phyloP scores from a whole-genome alignment of 2,329 filamentous ascomycete genomes.

The Ophiostoma novo-ulmi region DNA sequence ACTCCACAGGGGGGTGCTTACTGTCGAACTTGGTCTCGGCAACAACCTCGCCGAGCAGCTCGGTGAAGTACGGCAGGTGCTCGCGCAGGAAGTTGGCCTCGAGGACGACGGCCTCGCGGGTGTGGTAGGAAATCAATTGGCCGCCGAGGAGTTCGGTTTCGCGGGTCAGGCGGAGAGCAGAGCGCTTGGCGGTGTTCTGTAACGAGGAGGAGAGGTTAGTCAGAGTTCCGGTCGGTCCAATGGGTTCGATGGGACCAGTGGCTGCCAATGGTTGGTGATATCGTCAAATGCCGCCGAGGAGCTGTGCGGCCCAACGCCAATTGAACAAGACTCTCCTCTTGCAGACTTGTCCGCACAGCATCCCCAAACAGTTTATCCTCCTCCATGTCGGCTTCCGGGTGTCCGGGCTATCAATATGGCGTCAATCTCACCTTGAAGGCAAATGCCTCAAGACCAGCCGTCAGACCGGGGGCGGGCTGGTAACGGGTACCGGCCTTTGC shows the following conservation, averaged over 20 bases:
- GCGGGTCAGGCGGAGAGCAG: slow-evolving; percentile 85
- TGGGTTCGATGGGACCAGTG: background rate
- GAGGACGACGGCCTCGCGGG: slow-evolving; percentile 86
- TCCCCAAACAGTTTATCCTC: background rate
- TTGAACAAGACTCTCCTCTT: background rate
- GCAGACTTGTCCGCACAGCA: background rate
- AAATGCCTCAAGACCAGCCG: slow-evolving; percentile 87
- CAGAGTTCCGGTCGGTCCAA: background rate
- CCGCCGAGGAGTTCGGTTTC: slow-evolving; percentile 94
- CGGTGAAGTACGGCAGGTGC: slow-evolving; percentile 95
- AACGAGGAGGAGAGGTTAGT: background rate
- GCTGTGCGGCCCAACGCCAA: background rate
- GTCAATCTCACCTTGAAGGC: slow-evolving; percentile 76
- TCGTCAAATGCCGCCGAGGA: background rate
- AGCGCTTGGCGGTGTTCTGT: slow-evolving; percentile 80
- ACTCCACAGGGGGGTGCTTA: slow-evolving; percentile 40
- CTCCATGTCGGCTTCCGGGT: background rate
- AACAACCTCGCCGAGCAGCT: slow-evolving; percentile 88
- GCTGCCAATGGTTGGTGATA: background rate
- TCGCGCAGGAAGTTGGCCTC: slow-evolving; percentile 92
- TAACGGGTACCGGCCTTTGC: slow-evolving; percentile 93
- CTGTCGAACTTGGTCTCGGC: slow-evolving; percentile 79
- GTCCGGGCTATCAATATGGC: too few relatives aligned
- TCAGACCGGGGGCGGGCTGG: slow-evolving; percentile 81
- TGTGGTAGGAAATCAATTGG: slow-evolving; percentile 81